A percentile compares a stretch with the other conserved stretches of the same genome.
Conservation (phyloP, 148 eudicot species). For the Fagopyrum esculentum region DNA sequence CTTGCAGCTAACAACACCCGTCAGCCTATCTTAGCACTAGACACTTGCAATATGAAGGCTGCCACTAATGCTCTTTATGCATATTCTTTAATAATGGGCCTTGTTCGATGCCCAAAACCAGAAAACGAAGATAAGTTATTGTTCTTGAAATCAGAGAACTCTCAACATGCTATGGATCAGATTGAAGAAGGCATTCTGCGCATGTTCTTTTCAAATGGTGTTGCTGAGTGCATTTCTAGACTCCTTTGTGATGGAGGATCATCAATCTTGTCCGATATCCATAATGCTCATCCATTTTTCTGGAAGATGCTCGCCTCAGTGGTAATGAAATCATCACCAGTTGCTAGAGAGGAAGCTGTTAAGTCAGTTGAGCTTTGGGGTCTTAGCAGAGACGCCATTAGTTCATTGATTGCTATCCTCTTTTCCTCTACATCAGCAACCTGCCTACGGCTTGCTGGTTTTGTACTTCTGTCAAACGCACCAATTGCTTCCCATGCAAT, state of each 20-base stretch:
- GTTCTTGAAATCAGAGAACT: constrained; percentile 40
- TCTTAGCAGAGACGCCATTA: constrained; percentile 60
- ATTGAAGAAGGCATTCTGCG: constrained; percentile 81
- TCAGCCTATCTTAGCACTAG: constrained; percentile 25
- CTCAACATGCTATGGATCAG: constrained; percentile 49
- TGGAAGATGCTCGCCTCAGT: constrained; percentile 71
- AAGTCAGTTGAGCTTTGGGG: constrained; percentile 93
- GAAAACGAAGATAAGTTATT: constrained; percentile 30
- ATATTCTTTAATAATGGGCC: constrained; percentile 43
- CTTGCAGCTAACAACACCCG: constrained; percentile 29
- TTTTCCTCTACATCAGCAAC: constrained; percentile 66
- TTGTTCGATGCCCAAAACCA: constrained; percentile 24
- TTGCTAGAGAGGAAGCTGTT: constrained; percentile 68
- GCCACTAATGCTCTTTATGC: constrained; percentile 74
- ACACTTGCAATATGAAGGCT: constrained; percentile 34
- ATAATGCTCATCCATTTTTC: constrained; percentile 47
- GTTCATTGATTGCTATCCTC: constrained; percentile 70
- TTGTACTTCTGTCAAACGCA: constrained; percentile 67
- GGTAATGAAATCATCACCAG: constrained; percentile 49
- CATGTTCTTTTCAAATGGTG: constrained; percentile 68
- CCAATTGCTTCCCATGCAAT: constrained; percentile 47
- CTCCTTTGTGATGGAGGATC: constrained; percentile 36
- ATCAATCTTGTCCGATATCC: constrained; percentile 41
- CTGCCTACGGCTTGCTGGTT: constrained; percentile 66
- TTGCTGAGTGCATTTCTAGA: constrained; percentile 60